phyloP scores from a whole-genome alignment of 129 eudicot species.

The Artemisia annua region DNA sequence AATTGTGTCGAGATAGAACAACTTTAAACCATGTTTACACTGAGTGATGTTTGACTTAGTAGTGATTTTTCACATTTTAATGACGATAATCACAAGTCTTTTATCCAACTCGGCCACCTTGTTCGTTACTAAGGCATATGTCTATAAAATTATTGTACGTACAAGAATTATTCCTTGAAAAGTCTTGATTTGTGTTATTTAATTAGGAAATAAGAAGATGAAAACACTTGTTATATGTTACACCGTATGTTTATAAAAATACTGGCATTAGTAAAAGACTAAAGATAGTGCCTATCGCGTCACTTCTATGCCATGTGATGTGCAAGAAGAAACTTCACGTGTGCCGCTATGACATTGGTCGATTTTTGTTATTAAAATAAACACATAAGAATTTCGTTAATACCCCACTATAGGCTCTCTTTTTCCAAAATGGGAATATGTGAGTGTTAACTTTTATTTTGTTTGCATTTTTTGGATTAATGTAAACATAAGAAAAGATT shows the following conservation, averaged over 20 bases:
- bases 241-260: not conserved
- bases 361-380: constrained; percentile 2
- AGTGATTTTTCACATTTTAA: too few relatives aligned
- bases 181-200: too few relatives aligned
- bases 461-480: constrained; percentile 1
- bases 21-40: too few relatives aligned
- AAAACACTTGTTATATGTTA: not conserved
- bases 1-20: too few relatives aligned
- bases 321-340: not conserved
- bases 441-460: constrained; percentile 6
- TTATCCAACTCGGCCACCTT: too few relatives aligned
- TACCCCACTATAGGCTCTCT: not conserved
- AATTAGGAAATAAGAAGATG: not conserved
- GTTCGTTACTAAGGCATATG: too few relatives aligned
- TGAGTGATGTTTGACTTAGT: too few relatives aligned
- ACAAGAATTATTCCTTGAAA: too few relatives aligned
- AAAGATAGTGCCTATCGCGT: not conserved
- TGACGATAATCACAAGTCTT: too few relatives aligned
- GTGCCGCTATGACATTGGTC: constrained; percentile 17
- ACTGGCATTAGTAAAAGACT: not conserved
- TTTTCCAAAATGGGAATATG: constrained; percentile 7
- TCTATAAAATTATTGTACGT: too few relatives aligned
- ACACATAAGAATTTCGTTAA: not conserved
- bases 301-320: constrained; percentile 15
- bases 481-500: constrained; percentile 1